Conservation (phyloP, 495 filamentous ascomycete genomes). For the Trichodelitschia bisporula region DNA sequence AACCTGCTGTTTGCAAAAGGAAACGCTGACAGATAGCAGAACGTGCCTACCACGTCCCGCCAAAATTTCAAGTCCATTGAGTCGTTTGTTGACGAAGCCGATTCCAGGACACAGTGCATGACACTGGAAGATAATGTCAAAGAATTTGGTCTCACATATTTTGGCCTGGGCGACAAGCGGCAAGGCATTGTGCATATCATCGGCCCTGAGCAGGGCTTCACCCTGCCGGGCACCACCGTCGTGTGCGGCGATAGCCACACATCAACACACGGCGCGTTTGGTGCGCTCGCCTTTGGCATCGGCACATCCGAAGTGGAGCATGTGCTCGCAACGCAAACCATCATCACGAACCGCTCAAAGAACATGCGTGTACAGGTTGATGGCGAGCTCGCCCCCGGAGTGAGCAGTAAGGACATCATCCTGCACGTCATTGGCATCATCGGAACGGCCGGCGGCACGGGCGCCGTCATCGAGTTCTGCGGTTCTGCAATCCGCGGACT, state of each 20-base stretch:
- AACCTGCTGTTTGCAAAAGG: not conserved
- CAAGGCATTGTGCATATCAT: slow-evolving; percentile 98
- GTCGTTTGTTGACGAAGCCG: slow-evolving; percentile 74
- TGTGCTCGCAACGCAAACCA: slow-evolving; percentile 83
- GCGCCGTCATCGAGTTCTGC: slow-evolving; percentile 89
- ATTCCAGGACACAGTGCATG: slow-evolving; percentile 79
- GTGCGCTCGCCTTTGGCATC: slow-evolving; percentile 87
- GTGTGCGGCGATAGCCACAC: slow-evolving; percentile 97
- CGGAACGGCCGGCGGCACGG: slow-evolving; percentile 85
- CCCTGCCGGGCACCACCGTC: slow-evolving; percentile 85
- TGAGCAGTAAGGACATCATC: slow-evolving; percentile 90
- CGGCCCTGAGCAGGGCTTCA: slow-evolving; percentile 98
- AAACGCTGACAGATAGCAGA: slow-evolving; percentile 23
- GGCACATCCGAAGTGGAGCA: slow-evolving; percentile 97
- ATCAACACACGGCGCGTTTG: slow-evolving; percentile 92
- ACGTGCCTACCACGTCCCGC: slow-evolving; percentile 70
- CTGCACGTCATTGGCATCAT: slow-evolving; percentile 86
- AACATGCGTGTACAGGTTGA: slow-evolving; percentile 97
- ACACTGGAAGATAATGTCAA: slow-evolving; percentile 96
- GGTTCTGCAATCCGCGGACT: slow-evolving; percentile 72
- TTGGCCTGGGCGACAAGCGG: slow-evolving; percentile 83
- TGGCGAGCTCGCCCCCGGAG: slow-evolving; percentile 69
- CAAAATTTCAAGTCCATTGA: slow-evolving; percentile 72
- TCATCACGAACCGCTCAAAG: slow-evolving; percentile 86
- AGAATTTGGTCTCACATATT: slow-evolving; percentile 89